Evolutionary conservation across 495 filamentous ascomycete genomes (phyloP), one percentile per base, ranked within the genome.

Genomic region (Evansstolkia leycettana): DNA sequence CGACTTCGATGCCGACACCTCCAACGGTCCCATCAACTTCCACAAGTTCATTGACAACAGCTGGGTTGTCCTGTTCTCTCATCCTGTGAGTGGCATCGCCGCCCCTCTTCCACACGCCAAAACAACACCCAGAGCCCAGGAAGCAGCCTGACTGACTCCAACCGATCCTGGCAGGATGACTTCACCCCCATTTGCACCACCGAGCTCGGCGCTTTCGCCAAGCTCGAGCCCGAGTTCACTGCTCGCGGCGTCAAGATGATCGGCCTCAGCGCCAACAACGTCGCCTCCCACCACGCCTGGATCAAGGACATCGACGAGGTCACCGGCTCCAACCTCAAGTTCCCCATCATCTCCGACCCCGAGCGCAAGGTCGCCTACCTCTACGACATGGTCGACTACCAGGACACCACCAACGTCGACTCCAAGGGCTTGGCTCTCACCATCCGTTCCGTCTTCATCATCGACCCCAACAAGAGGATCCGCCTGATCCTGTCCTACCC

Each of bases 121-220:
- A 17, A 11, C 18, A 37, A 3, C 7, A 0, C 3, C 11, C 31
- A 36, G 32, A 28, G 14, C 11, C 11, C 9, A 2, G 13, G 20
- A 23, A 23, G 5, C 9, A 9, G 9, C 20, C 9, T 9, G 9
- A 23, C 9, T 23, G 20, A 9, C 20, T 23, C 4, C 20, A 23
- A 24, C 15, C 9, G n/a, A n/a, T n/a, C n/a, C n/a, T n/a, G n/a
- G n/a, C 20, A 23, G 28, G 28, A 29, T 29, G 77, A 82, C 50
- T 82, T 77, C 58, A 81, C 78, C 1, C 76, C 76, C 12, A 77
- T 79, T 27, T 81, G 76, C 56, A 82, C 76, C 2, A 81, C 78
- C 10, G 77, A 82, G 48, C 64, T 82, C 14, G 77, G 76, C 8
- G 76, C 76, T 1, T 80, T 82, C 39, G 70, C 78, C 8, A 77